A percentile compares a stretch with the other conserved stretches of the same genome.
Evolutionary conservation across 2,329 filamentous ascomycete species (phyloP).

Genomic region (Aaosphaeria arxii): DNA sequence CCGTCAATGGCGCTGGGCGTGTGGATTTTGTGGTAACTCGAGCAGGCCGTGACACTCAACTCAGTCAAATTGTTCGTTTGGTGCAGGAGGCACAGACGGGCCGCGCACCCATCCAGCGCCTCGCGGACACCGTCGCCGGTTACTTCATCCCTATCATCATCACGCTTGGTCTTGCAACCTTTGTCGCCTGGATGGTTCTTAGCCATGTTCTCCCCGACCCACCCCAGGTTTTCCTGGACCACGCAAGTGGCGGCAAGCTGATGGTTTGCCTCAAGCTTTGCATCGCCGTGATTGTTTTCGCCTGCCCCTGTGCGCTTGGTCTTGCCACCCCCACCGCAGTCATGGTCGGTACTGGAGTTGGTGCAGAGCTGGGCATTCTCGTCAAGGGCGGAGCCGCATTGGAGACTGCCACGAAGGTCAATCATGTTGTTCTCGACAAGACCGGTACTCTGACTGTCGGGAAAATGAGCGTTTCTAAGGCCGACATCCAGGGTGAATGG

Average conservation of each 20-base stretch:
- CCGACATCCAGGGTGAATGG: constrained; percentile 68
- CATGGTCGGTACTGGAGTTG: constrained; percentile 98
- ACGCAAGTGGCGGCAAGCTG: constrained; percentile 80
- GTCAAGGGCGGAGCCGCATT: constrained; percentile 94
- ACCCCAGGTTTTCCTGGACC: constrained; percentile 81
- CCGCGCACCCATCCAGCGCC: constrained; percentile 87
- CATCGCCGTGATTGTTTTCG: constrained; percentile 97
- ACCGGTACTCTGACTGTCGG: constrained; percentile 92
- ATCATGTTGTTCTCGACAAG: constrained; percentile 90
- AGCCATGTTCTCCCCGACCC: constrained; percentile 81
- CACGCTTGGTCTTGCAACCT: constrained; percentile 77
- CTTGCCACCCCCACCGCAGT: constrained; percentile 94
- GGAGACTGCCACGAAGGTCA: constrained; percentile 86
- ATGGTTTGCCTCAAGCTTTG: constrained; percentile 98
- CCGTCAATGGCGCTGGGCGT: constrained; percentile 89
- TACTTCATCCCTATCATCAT: constrained; percentile 93
- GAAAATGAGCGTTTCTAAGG: constrained; percentile 86
- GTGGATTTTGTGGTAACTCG: constrained; percentile 90
- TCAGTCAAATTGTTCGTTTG: constrained; percentile 97
- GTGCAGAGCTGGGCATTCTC: constrained; percentile 93
- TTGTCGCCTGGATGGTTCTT: constrained; percentile 89
- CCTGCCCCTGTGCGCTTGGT: constrained; percentile 94
- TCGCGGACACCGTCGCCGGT: constrained; percentile 87
- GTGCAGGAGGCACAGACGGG: constrained; percentile 96
- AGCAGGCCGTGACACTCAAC: constrained; percentile 90